Evolutionary conservation across 176 grass and related monocot species (phyloP).

Genomic region (Raddia guianensis): DNA sequence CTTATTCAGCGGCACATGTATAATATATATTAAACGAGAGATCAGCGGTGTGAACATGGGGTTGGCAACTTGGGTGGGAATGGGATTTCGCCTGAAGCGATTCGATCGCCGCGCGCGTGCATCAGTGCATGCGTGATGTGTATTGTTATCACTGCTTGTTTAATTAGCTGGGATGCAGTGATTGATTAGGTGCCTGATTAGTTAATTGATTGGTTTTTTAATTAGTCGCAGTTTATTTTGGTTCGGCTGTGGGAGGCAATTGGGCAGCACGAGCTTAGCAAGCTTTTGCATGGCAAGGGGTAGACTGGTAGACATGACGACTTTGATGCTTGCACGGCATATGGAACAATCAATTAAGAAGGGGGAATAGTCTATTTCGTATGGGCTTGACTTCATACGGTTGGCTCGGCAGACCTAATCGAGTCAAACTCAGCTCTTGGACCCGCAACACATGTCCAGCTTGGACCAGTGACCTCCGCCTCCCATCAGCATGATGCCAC

Average conservation of each 20-base stretch:
- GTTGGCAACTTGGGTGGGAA: not conserved
- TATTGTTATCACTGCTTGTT: not conserved
- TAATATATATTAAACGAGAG: not conserved
- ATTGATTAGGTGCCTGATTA: not conserved
- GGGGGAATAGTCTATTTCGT: constrained; percentile 42
- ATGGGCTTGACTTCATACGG: constrained; percentile 42
- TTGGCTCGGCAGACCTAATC: constrained; percentile 33
- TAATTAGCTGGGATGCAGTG: too few species aligned
- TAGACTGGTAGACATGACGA: constrained; percentile 3
- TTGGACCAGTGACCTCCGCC: constrained; percentile 48
- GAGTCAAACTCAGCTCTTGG: constrained; percentile 47
- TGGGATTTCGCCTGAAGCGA: not conserved
- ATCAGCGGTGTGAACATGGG: not conserved
- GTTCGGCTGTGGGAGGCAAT: not conserved
- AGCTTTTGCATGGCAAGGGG: not conserved
- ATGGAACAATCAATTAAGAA: constrained; percentile 8
- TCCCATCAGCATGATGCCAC: constrained; percentile 50
- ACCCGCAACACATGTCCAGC: constrained; percentile 19
- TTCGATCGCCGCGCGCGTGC: not conserved
- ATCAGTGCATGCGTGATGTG: too few species aligned
- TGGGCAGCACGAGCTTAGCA: not conserved
- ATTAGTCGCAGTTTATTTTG: not conserved
- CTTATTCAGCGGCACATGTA: not conserved
- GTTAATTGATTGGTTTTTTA: not conserved
- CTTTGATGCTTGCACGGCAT: constrained; percentile 67